phyloP scores from a whole-genome alignment of 139 green algal genomes.

The Tetradesmus obliquus region DNA sequence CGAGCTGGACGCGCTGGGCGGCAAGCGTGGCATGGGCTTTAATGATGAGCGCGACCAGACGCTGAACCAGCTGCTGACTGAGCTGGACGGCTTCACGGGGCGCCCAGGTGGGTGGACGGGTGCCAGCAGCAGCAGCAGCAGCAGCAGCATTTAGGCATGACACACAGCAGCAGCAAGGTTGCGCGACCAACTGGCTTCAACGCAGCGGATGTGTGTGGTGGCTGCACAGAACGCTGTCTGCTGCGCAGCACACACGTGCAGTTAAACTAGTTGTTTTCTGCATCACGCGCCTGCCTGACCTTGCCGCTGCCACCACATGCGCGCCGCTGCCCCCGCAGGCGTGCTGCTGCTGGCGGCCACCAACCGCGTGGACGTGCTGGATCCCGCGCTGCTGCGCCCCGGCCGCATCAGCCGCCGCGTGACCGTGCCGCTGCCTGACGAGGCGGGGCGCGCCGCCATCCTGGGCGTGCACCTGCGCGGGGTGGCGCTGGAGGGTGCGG shows the following conservation, averaged over 20 bases:
- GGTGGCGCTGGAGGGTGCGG: constrained; percentile 61
- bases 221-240: background rate
- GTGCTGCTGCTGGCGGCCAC: constrained; percentile 93
- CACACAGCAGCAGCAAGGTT: too few species aligned
- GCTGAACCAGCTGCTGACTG: constrained; percentile 88
- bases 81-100: constrained; percentile 94
- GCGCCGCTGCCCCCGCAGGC: constrained; percentile 50
- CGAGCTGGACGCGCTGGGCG: constrained; percentile 96
- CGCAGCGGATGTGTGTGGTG: too few species aligned
- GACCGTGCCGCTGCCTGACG: constrained; percentile 84
- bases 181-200: too few species aligned
- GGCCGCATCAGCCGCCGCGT: constrained; percentile 62
- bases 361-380: constrained; percentile 90
- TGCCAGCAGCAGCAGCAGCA: background rate
- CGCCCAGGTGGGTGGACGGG: constrained; percentile 49
- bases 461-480: constrained; percentile 83
- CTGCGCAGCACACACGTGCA: too few species aligned
- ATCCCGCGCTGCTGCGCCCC: constrained; percentile 89
- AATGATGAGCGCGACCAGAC: constrained; percentile 94
- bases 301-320: too few species aligned
- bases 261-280: too few species aligned
- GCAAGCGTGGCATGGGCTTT: constrained; percentile 81
- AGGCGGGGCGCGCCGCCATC: constrained; percentile 77
- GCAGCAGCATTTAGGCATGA: too few species aligned
- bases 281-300: too few species aligned